Conservation (phyloP, 805 yeast genomes). For the Ogataea angusta region DNA sequence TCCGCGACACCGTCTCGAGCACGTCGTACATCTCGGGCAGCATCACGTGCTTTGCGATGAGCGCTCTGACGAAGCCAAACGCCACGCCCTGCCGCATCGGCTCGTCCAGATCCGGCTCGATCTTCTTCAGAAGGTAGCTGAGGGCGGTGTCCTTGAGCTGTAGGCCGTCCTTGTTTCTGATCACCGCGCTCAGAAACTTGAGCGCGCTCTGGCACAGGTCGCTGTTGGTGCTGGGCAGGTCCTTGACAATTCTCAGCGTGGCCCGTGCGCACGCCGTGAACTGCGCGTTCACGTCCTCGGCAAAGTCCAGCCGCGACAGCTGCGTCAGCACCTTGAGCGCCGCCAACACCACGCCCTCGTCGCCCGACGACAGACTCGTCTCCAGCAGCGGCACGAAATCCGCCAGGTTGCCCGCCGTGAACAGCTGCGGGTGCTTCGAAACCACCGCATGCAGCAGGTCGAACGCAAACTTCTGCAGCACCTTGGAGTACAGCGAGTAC, state of each 20-base stretch:
- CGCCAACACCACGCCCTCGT: constrained; percentile 74
- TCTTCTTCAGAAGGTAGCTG: constrained; percentile 64
- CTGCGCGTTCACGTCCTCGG: constrained; percentile 45
- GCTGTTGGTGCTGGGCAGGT: constrained; percentile 71
- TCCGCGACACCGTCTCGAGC: constrained; percentile 73
- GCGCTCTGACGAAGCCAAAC: constrained; percentile 74
- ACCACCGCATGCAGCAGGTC: constrained; percentile 74
- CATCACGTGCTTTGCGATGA: constrained; percentile 69
- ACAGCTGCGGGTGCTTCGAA: constrained; percentile 55
- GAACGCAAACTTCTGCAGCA: constrained; percentile 71
- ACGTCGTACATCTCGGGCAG: constrained; percentile 88
- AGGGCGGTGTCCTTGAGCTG: constrained; percentile 67
- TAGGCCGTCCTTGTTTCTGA: constrained; percentile 66
- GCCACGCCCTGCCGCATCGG: constrained; percentile 88
- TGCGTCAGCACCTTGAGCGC: constrained; percentile 61
- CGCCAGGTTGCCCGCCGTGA: constrained; percentile 56
- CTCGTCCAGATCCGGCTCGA: constrained; percentile 86
- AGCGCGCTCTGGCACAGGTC: constrained; percentile 79
- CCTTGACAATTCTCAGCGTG: constrained; percentile 61
- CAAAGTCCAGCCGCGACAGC: constrained; percentile 59
- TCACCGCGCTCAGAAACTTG: constrained; percentile 65
- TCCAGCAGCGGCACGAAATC: constrained; percentile 77
- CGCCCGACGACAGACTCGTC: constrained; percentile 55
- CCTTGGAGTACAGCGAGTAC: constrained; percentile 51
- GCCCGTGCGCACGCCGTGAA: constrained; percentile 61